Evolutionary conservation across 208 protist genomes (phyloP).

Genomic region (Acanthamoeba castellanii): DNA sequence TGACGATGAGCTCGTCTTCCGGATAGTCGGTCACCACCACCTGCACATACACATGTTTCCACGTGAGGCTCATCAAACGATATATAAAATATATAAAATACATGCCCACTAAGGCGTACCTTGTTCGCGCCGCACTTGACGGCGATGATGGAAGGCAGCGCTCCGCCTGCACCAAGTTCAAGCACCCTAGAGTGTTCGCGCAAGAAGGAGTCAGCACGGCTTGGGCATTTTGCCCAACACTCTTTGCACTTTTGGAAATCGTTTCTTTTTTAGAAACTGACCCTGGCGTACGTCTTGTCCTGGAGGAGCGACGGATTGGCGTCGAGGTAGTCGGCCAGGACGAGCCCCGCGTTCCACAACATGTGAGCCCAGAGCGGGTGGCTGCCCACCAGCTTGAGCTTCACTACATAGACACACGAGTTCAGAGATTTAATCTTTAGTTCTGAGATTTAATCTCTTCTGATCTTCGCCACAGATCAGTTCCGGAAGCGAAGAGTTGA

Average conservation of each 20-base stretch:
- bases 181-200: too few relatives aligned
- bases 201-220: too few relatives aligned
- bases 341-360: slow-evolving; percentile 78
- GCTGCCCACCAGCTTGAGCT: slow-evolving; percentile 38
- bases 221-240: too few relatives aligned
- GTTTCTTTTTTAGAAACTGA: not conserved
- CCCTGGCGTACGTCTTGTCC: slow-evolving; percentile 70
- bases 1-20: slow-evolving; percentile 76
- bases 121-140: slow-evolving; percentile 69
- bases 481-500: not conserved
- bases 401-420: too few relatives aligned
- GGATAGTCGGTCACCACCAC: slow-evolving; percentile 79
- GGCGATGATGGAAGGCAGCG: slow-evolving; percentile 78
- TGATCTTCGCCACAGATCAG: too few relatives aligned
- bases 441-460: not conserved
- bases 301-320: not conserved
- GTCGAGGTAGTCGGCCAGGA: slow-evolving; percentile 76
- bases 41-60: not conserved
- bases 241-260: not conserved
- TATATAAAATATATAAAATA: too few relatives aligned
- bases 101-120: too few relatives aligned
- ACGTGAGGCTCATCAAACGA: too few relatives aligned
- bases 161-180: slow-evolving; percentile 76
- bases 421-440: slow-evolving; percentile 14
- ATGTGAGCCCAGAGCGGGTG: slow-evolving; percentile 81